Percentiles rank a stretch among this genome's conserved stretches.
Evolutionary conservation across 2,329 filamentous ascomycete genomes (phyloP).

Genomic region (Hypomyces rosellus): DNA sequence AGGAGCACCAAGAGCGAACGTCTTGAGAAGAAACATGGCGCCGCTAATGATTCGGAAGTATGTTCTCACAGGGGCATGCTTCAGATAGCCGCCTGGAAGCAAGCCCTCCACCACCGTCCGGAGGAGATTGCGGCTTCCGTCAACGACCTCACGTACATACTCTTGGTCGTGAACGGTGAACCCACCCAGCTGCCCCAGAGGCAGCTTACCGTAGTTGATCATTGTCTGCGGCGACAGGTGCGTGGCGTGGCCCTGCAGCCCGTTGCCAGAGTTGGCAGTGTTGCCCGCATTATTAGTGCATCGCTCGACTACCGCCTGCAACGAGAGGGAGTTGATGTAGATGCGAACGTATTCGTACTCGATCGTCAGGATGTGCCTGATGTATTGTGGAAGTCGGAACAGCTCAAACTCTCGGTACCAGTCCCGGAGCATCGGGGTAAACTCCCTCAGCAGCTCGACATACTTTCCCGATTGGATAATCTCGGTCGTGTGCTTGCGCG

Average conservation of each 20-base stretch:
- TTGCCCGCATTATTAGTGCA: conserved; percentile 69
- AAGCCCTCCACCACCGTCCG: conserved; percentile 71
- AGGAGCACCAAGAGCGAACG: conserved; percentile 73
- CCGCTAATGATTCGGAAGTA: conserved; percentile 84
- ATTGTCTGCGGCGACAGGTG: conserved; percentile 57
- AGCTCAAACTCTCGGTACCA: conserved; percentile 81
- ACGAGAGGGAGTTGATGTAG: conserved; percentile 87
- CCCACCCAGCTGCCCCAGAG: conserved; percentile 57
- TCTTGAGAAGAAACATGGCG: conserved; percentile 79
- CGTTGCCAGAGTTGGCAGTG: conserved; percentile 31
- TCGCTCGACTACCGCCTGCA: conserved; percentile 91
- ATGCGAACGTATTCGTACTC: conserved; percentile 95
- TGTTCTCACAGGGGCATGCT: conserved; percentile 75
- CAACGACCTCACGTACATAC: conserved; percentile 70
- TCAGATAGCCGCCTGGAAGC: conserved; percentile 67
- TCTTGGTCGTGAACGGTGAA: conserved; percentile 63
- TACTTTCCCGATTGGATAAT: conserved; percentile 85
- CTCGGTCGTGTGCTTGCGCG: conserved; percentile 78
- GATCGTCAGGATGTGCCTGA: conserved; percentile 74
- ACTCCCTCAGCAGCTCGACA: conserved; percentile 70
- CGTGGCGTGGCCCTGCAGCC: conserved; percentile 23
- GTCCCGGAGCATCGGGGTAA: conserved; percentile 68
- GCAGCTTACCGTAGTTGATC: conserved; percentile 58
- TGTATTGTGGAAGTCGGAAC: conserved; percentile 61
- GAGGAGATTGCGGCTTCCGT: conserved; percentile 70